These are phyloP conservation scores for Aureobasidium leucospermi DNA, from an alignment of 2,329 filamentous ascomycete species.

Conservation along the genomic window DNA sequence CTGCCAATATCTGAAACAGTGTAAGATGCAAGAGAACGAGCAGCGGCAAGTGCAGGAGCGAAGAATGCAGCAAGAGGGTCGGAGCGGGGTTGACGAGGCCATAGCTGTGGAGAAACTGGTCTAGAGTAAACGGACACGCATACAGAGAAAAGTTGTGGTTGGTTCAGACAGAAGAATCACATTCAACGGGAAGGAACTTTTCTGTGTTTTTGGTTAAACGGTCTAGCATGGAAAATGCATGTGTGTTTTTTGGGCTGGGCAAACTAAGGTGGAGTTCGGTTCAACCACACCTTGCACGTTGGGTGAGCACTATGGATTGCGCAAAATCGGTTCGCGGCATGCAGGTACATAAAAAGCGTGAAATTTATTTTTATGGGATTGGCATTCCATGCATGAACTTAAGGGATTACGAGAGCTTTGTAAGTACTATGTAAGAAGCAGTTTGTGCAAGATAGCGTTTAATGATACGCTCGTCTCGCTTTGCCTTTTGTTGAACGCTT, in stretches of 20 bases:
- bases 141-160: not conserved
- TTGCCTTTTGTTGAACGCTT: not conserved
- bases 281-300: not conserved
- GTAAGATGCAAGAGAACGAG: slow-evolving; percentile 32
- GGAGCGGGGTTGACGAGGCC: not conserved
- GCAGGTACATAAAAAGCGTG: not conserved
- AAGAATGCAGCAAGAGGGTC: not conserved
- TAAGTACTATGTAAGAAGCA: not conserved
- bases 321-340: not conserved
- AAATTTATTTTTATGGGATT: not conserved
- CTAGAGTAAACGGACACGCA: not conserved
- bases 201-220: not conserved
- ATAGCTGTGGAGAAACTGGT: slow-evolving; percentile 9
- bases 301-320: not conserved
- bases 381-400: not conserved
- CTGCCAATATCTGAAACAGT: slow-evolving; percentile 51
- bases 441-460: not conserved
- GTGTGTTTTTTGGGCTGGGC: not conserved
- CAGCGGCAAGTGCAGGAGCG: slow-evolving; percentile 18
- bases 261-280: not conserved
- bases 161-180: not conserved
- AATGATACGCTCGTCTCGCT: not conserved
- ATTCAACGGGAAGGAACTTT: not conserved
- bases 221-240: not conserved
- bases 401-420: not conserved